phyloP scores from a whole-genome alignment of 139 green algal species.

The Marvania coccoides region DNA sequence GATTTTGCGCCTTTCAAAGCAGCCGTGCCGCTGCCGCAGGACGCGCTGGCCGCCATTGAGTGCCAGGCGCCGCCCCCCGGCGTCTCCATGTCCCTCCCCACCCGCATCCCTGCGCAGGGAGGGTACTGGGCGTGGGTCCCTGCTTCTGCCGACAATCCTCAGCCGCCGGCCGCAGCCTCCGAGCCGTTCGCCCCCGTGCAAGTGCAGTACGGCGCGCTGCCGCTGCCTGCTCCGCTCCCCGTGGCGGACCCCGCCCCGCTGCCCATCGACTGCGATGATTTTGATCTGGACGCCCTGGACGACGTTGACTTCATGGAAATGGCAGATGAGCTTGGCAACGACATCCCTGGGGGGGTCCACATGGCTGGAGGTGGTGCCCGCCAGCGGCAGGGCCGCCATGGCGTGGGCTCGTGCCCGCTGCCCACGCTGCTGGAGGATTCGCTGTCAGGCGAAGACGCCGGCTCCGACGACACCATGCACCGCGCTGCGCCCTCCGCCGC shows the following conservation, averaged over 20 bases:
- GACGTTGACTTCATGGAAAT: conserved; percentile 10
- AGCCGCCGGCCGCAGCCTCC: neutral
- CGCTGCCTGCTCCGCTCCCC: neutral
- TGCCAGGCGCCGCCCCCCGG: neutral
- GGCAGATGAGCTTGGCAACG: conserved; percentile 7
- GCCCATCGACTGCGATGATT: neutral
- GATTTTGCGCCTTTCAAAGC: too few relatives aligned
- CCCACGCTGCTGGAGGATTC: conserved; percentile 2
- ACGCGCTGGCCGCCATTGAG: neutral
- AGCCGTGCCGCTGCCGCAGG: neutral
- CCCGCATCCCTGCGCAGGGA: conserved; percentile 8
- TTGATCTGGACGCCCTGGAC: conserved; percentile 1
- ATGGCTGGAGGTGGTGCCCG: neutral
- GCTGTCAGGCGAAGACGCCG: neutral
- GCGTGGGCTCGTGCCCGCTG: neutral
- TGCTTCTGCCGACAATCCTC: neutral
- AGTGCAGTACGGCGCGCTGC: neutral
- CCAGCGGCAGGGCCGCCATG: neutral
- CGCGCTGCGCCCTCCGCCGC: neutral
- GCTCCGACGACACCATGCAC: neutral
- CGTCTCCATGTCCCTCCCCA: too few relatives aligned
- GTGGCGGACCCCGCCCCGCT: neutral
- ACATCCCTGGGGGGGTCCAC: neutral
- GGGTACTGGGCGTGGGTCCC: conserved; percentile 8
- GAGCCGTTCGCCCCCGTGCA: neutral